Evolutionary conservation across 257 asterid genomes (phyloP).

Genomic region (Plantago ovata): DNA sequence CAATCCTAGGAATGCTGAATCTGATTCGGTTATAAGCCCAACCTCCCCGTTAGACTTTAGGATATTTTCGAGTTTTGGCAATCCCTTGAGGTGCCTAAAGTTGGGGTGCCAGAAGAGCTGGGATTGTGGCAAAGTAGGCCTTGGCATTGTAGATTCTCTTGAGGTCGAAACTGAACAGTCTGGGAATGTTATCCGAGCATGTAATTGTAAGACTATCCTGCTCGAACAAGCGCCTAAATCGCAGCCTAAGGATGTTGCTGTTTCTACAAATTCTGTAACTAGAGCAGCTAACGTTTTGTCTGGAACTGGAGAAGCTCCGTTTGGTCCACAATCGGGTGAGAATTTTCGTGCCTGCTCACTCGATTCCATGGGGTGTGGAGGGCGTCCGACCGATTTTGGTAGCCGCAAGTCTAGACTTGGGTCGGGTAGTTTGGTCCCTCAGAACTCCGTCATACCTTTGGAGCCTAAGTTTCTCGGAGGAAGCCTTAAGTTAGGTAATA

Average conservation of each 20-base stretch:
- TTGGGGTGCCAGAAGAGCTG: conserved; percentile 51
- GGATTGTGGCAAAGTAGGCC: conserved; percentile 76
- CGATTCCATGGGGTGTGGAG: conserved; percentile 53
- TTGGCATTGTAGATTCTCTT: conserved; percentile 80
- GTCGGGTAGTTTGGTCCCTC: conserved; percentile 34
- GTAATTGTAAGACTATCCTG: conserved; percentile 56
- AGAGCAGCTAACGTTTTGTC: conserved; percentile 59
- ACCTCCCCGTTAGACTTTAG: conserved; percentile 88
- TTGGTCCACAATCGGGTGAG: conserved; percentile 21
- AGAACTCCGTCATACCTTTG: conserved; percentile 25
- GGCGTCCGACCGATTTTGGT: conserved; percentile 37
- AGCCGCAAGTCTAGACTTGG: conserved; percentile 42
- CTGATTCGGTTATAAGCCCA: conserved; percentile 87
- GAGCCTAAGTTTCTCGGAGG: conserved; percentile 17
- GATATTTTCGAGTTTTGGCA: conserved; percentile 63
- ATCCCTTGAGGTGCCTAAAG: conserved; percentile 59
- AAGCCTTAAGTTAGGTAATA: conserved; percentile 30
- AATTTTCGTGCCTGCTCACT: conserved; percentile 57
- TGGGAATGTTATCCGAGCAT: conserved; percentile 35
- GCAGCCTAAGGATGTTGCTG: conserved; percentile 52
- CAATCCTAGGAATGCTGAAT: conserved; percentile 60
- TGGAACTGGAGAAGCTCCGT: conserved; percentile 55
- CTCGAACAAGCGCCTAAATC: conserved; percentile 59
- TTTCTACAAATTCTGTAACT: conserved; percentile 33
- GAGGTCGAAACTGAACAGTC: conserved; percentile 39